These are phyloP conservation scores for Saccharomycopsis babjevae DNA, from an alignment of 805 yeast species.

Conservation along the genomic window DNA sequence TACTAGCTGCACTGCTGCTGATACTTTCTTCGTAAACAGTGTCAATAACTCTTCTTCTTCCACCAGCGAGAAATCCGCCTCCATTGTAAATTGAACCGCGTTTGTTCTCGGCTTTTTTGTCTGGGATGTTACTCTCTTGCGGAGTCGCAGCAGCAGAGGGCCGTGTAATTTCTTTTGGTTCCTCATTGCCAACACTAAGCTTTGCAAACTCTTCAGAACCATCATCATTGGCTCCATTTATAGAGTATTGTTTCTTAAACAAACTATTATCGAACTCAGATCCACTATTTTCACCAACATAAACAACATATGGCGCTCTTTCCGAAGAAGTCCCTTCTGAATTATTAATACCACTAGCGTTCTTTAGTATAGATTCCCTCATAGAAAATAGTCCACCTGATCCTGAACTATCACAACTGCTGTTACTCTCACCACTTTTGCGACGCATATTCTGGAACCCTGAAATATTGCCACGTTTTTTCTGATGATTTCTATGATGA, in stretches of 20 bases:
- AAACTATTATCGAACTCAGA: not conserved
- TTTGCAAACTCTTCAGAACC: not conserved
- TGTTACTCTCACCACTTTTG: not conserved
- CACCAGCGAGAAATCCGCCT: not conserved
- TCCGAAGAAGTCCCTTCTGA: not conserved
- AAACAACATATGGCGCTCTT: not conserved
- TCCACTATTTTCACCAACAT: not conserved
- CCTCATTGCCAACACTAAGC: not conserved
- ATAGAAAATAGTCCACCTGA: conserved; percentile 16
- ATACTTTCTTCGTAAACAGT: conserved; percentile 18
- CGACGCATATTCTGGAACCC: not conserved
- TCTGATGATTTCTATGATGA: not conserved
- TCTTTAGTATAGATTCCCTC: not conserved
- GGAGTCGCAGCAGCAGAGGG: not conserved
- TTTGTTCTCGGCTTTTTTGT: not conserved
- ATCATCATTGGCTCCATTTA: conserved; percentile 1
- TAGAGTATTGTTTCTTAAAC: conserved; percentile 6
- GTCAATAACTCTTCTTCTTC: conserved; percentile 15
- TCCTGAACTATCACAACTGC: conserved; percentile 4
- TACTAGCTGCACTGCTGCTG: conserved; percentile 2
- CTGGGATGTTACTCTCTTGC: not conserved
- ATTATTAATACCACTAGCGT: not conserved
- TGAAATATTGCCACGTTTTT: not conserved
- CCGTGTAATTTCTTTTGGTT: not conserved
- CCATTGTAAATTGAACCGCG: not conserved